Conservation (phyloP, 768 basidiomycete genomes). For the Lyophyllum shimeji region DNA sequence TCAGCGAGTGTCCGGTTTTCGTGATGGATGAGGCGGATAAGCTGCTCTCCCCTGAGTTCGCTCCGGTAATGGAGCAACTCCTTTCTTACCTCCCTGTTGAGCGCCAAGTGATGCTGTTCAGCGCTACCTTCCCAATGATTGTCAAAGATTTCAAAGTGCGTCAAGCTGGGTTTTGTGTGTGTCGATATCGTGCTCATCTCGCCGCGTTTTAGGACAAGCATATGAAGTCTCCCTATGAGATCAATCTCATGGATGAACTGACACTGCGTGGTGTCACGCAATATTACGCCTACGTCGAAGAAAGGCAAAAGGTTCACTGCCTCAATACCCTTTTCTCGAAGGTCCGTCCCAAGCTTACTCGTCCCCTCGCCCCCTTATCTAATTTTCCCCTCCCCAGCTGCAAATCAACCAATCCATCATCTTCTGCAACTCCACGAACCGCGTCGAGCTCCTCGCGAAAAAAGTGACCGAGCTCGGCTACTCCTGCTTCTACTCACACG, state of each 20-base stretch:
- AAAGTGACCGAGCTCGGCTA: constrained; percentile 99
- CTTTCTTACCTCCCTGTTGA: constrained; percentile 80
- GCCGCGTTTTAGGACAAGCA: constrained; percentile 73
- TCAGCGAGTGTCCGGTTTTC: constrained; percentile 92
- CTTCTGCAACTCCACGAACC: constrained; percentile 99
- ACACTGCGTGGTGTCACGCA: constrained; percentile 98
- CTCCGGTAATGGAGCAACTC: constrained; percentile 97
- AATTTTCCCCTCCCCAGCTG: constrained; percentile 49
- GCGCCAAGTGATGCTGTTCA: constrained; percentile 98
- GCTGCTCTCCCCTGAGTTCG: constrained; percentile 94
- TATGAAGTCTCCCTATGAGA: constrained; percentile 94
- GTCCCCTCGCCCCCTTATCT: neutral
- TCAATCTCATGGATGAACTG: constrained; percentile 99
- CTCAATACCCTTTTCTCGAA: constrained; percentile 99
- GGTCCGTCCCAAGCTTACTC: constrained; percentile 40
- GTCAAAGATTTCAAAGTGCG: constrained; percentile 98
- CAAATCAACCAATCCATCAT: constrained; percentile 99
- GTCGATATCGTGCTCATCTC: constrained; percentile 6
- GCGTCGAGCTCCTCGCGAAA: constrained; percentile 98
- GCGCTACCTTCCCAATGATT: constrained; percentile 97
- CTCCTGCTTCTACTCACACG: constrained; percentile 99
- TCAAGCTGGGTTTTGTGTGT: neutral
- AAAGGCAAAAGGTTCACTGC: constrained; percentile 99
- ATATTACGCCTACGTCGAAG: constrained; percentile 99
- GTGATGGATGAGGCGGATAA: constrained; percentile 99